These are phyloP conservation scores for Biscogniauxia mediterranea DNA, from an alignment of 2,329 filamentous ascomycete species.

Conservation along the genomic window DNA sequence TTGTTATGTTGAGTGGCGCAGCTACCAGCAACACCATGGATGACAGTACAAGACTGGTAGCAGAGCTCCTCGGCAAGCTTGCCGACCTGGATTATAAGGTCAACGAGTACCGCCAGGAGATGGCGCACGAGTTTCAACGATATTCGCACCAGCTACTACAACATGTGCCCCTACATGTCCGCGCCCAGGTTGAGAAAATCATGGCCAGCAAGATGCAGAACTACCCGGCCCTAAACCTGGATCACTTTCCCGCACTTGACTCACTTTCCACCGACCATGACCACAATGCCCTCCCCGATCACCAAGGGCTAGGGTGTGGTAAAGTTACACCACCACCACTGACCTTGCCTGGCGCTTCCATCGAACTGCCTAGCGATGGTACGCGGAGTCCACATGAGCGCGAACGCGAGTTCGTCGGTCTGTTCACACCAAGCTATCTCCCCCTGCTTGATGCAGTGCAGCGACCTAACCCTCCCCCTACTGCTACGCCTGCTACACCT, in stretches of 20 bases:
- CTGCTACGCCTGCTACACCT: slow-evolving; percentile 12
- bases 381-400: slow-evolving; percentile 50
- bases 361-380: slow-evolving; percentile 34
- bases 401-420: slow-evolving; percentile 58
- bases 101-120: slow-evolving; percentile 53
- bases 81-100: slow-evolving; percentile 57
- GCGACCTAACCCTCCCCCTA: slow-evolving; percentile 22
- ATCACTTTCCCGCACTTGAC: slow-evolving; percentile 27
- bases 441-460: slow-evolving; percentile 55
- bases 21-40: slow-evolving; percentile 39
- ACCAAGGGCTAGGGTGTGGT: slow-evolving; percentile 24
- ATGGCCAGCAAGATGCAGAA: slow-evolving; percentile 44
- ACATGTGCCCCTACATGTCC: slow-evolving; percentile 45
- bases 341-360: slow-evolving; percentile 39
- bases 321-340: slow-evolving; percentile 41
- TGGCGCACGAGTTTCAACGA: slow-evolving; percentile 55
- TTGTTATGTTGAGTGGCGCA: slow-evolving; percentile 13
- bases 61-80: slow-evolving; percentile 53
- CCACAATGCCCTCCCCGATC: slow-evolving; percentile 13
- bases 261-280: slow-evolving; percentile 12
- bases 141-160: slow-evolving; percentile 52
- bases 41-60: slow-evolving; percentile 48
- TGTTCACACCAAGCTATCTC: slow-evolving; percentile 63
- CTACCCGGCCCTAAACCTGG: slow-evolving; percentile 46
- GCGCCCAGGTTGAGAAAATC: slow-evolving; percentile 44